A percentile compares a stretch with the other conserved stretches of the same genome.
Evolutionary conservation across 331 rosid genomes (phyloP).

Genomic region (Arachis monticola): DNA sequence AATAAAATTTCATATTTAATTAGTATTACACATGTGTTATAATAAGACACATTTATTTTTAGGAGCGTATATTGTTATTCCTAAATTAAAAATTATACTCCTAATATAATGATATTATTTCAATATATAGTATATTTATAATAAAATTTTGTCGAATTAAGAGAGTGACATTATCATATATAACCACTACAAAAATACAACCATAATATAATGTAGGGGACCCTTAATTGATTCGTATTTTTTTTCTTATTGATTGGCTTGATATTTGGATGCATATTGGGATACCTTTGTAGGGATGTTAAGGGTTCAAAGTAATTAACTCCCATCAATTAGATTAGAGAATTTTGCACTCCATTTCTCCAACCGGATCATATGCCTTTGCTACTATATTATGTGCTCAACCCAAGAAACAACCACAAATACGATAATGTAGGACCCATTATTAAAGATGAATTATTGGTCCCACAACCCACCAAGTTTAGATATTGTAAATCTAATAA

Average conservation of each 20-base stretch:
- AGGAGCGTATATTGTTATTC: too few relatives aligned
- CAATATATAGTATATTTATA: too few relatives aligned
- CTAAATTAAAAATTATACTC: too few relatives aligned
- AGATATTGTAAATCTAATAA: conserved; percentile 23
- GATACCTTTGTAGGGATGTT: conserved; percentile 49
- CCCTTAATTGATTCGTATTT: too few relatives aligned
- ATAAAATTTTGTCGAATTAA: too few relatives aligned
- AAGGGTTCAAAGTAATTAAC: conserved; percentile 55
- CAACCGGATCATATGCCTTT: conserved; percentile 64
- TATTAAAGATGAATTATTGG: conserved; percentile 30
- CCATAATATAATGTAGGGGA: conserved; percentile 18
- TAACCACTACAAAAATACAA: conserved; percentile 17
- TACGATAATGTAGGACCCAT: conserved; percentile 57
- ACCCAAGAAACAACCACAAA: conserved; percentile 40
- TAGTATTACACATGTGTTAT: too few relatives aligned
- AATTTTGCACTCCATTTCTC: conserved; percentile 57
- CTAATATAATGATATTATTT: too few relatives aligned
- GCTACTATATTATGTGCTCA: conserved; percentile 44
- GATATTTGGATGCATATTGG: too few relatives aligned
- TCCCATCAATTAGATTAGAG: conserved; percentile 37
- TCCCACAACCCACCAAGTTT: conserved; percentile 41
- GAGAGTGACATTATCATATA: too few relatives aligned
- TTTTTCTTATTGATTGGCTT: too few relatives aligned
- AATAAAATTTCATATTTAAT: too few relatives aligned
- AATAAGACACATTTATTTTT: too few relatives aligned